Percentiles rank a stretch among this genome's conserved stretches.
These are phyloP conservation scores for Fragaria ananassa DNA, from an alignment of 306 rosid genomes.

Conservation along the genomic window DNA sequence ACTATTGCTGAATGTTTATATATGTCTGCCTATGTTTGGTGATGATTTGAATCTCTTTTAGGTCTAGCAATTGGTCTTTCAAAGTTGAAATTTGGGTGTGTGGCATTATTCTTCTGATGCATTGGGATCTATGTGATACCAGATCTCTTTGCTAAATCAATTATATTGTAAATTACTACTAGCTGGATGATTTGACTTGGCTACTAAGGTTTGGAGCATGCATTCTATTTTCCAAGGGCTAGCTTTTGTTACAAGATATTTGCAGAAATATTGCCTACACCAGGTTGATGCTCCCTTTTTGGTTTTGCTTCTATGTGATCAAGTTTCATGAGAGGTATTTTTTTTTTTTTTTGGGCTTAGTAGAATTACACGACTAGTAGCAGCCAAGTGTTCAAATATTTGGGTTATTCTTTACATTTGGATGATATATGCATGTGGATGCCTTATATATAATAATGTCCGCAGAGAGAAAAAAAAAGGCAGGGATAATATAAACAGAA, in stretches of 20 bases:
- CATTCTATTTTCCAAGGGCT: neutral
- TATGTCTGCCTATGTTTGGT: neutral
- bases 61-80: conserved; percentile 6
- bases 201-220: neutral
- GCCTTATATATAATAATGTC: neutral
- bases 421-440: neutral
- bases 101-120: neutral
- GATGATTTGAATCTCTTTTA: neutral
- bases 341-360: neutral
- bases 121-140: neutral
- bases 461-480: neutral
- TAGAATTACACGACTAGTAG: neutral
- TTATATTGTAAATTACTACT: neutral
- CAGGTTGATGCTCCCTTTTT: neutral
- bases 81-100: neutral
- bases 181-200: neutral
- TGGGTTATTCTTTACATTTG: neutral
- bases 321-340: neutral
- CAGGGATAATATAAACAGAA: neutral
- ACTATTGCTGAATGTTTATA: neutral
- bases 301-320: neutral
- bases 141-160: neutral
- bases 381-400: neutral
- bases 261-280: neutral
- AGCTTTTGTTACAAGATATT: neutral